phyloP scores from a whole-genome alignment of 2,329 filamentous ascomycete species.

The Fusarium zealandicum region DNA sequence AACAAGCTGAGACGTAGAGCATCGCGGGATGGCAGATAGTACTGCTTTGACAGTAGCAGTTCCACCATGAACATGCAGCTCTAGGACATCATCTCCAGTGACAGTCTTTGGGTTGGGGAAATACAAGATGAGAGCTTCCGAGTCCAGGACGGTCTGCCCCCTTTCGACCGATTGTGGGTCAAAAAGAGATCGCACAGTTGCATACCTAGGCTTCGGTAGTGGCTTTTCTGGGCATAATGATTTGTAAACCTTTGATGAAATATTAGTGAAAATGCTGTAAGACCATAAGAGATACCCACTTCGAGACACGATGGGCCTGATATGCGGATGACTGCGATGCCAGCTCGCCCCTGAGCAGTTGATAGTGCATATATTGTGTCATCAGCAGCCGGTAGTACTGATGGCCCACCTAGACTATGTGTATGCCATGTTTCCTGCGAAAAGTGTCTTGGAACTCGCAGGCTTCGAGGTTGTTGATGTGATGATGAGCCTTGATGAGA shows the following conservation, averaged over 20 bases:
- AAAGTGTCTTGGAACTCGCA: slow-evolving; percentile 1
- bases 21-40: slow-evolving; percentile 74
- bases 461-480: not conserved
- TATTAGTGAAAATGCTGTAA: slow-evolving; percentile 4
- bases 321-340: slow-evolving; percentile 88
- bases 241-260: slow-evolving; percentile 54
- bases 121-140: slow-evolving; percentile 80
- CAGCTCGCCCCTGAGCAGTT: slow-evolving; percentile 82
- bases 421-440: slow-evolving; percentile 18
- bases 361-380: slow-evolving; percentile 93
- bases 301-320: slow-evolving; percentile 79
- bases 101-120: slow-evolving; percentile 84
- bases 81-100: slow-evolving; percentile 91
- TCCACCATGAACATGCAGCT: slow-evolving; percentile 94
- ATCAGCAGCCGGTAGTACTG: slow-evolving; percentile 34
- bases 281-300: slow-evolving; percentile 52
- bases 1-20: slow-evolving; percentile 53
- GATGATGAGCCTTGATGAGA: not conserved
- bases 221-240: slow-evolving; percentile 58
- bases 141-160: slow-evolving; percentile 70
- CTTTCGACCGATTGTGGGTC: slow-evolving; percentile 49
- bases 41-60: slow-evolving; percentile 88
- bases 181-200: slow-evolving; percentile 77
- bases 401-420: slow-evolving; percentile 1
- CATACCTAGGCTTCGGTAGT: slow-evolving; percentile 61